Evolutionary conservation across 805 yeast genomes (phyloP).

Genomic region (Myxozyma nipponensis): DNA sequence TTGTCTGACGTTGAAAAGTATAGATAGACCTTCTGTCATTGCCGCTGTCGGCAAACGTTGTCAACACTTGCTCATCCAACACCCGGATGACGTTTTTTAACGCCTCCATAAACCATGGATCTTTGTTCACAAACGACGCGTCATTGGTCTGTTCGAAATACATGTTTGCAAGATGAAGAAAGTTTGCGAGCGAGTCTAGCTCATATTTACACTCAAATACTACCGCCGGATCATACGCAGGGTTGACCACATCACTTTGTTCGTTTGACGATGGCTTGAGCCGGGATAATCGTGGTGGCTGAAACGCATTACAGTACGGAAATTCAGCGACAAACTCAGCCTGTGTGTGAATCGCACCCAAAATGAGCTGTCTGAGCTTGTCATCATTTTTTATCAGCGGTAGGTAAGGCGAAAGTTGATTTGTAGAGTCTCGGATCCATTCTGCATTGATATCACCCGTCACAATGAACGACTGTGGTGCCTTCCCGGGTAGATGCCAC

Average conservation of each 20-base stretch:
- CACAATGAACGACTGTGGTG: constrained; percentile 68
- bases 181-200: constrained; percentile 79
- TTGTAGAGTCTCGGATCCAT: constrained; percentile 84
- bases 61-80: constrained; percentile 54
- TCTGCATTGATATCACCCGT: constrained; percentile 94
- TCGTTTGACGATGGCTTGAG: constrained; percentile 33
- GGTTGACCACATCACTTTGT: constrained; percentile 57
- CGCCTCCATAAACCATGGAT: constrained; percentile 21
- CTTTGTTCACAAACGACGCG: constrained; percentile 44
- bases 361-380: constrained; percentile 49
- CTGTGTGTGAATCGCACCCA: constrained; percentile 80
- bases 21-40: constrained; percentile 47
- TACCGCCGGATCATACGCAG: constrained; percentile 62
- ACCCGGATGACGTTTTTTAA: constrained; percentile 45
- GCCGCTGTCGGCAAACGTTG: constrained; percentile 43
- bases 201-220: constrained; percentile 92
- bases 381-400: constrained; percentile 54
- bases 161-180: constrained; percentile 68
- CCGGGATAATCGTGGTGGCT: constrained; percentile 60
- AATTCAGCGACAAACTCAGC: constrained; percentile 56
- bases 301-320: constrained; percentile 90
- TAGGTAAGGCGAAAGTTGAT: constrained; percentile 75
- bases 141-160: constrained; percentile 57
- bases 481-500: constrained; percentile 50
- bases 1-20: constrained; percentile 68